Base-by-base conservation (phyloP, 768 basidiomycete species). In the Leucocoprinus birnbaumii region DNA sequence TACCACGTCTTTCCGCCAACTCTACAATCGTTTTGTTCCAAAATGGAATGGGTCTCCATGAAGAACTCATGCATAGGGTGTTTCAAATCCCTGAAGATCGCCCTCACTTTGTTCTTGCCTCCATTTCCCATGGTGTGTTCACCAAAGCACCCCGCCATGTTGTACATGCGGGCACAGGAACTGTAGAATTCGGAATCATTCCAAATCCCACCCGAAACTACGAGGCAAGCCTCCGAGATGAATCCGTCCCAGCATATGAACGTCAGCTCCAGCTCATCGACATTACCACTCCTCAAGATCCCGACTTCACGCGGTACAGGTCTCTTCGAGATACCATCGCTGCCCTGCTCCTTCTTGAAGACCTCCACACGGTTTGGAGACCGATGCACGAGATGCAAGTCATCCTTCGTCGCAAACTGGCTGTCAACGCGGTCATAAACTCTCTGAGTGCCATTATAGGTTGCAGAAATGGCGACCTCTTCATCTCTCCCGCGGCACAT, bases 11-110 rank as follows among this genome's bases (percentile, higher is more conserved):
- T 18, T 74, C 78, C 3, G 65, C 78, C 0, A 68, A 79, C 48
- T 89, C 87, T 42, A 96, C 94, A 34, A 85, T 98, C 59, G 90
- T 96, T 2, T 80, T 99, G n/a, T 70, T 98, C 51, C 91, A 96
- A 64, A 96, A 96, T 66, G 96, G 96, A 22, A 90, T 97, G 85
- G 96, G 94, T 10, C 73, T 95, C 8, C 91, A 93, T 68, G 95
- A 98, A 60, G 73, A 83, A 57, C 77, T 97, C 46, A 66, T 91
- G 16, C 63, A 71, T 5, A 62, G 78, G 5, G 62, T 93, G 41
- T 98, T 94, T 67, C 85, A 79, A 18, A 87, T 94, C 66, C 79
- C 85, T 21, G 66, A 75, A 31, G 73, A 76, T 25, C 83, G 95
- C 35, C 95, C 95, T 11, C 86, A 90, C 62, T 93, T 98, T 65